Percentiles rank a stretch among this genome's conserved stretches.
These are phyloP conservation scores for Sequoiadendron giganteum DNA, from an alignment of 75 land plant genomes.

Conservation along the genomic window DNA sequence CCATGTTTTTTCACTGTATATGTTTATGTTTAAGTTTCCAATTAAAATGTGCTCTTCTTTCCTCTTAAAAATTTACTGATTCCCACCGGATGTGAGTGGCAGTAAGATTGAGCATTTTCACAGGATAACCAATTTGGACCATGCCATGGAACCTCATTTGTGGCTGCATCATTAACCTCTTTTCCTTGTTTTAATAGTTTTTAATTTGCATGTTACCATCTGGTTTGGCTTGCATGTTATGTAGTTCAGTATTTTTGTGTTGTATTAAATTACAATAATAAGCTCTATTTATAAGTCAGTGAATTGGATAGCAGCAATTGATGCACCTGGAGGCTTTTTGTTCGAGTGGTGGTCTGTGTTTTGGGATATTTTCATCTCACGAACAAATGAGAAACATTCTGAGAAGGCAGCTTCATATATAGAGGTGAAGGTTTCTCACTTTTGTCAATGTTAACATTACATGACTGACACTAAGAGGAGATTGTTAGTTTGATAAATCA, in stretches of 20 bases:
- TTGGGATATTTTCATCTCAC: slow-evolving; percentile 44
- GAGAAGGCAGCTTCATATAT: slow-evolving; percentile 47
- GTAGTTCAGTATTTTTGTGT: neutral
- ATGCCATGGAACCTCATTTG: neutral
- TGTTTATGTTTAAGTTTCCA: neutral
- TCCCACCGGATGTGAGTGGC: neutral
- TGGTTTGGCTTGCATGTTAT: neutral
- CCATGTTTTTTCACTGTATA: neutral
- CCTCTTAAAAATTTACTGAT: neutral
- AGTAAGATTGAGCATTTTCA: neutral
- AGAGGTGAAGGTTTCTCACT: slow-evolving; percentile 25
- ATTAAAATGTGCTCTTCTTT: neutral
- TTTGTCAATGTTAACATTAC: neutral
- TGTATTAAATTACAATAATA: neutral
- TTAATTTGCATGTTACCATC: neutral
- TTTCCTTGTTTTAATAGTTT: neutral
- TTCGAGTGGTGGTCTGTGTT: slow-evolving; percentile 64
- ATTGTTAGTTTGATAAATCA: neutral
- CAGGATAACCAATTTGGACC: neutral
- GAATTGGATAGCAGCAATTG: slow-evolving; percentile 40
- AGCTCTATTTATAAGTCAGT: neutral
- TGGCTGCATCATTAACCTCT: neutral
- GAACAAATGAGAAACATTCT: slow-evolving; percentile 45
- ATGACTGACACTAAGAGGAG: neutral
- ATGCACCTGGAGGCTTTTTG: slow-evolving; percentile 57